A percentile compares a stretch with the other conserved stretches of the same genome.
These are phyloP conservation scores for Elsinoe australis DNA, from an alignment of 2,329 filamentous ascomycete genomes.

Conservation along the genomic window DNA sequence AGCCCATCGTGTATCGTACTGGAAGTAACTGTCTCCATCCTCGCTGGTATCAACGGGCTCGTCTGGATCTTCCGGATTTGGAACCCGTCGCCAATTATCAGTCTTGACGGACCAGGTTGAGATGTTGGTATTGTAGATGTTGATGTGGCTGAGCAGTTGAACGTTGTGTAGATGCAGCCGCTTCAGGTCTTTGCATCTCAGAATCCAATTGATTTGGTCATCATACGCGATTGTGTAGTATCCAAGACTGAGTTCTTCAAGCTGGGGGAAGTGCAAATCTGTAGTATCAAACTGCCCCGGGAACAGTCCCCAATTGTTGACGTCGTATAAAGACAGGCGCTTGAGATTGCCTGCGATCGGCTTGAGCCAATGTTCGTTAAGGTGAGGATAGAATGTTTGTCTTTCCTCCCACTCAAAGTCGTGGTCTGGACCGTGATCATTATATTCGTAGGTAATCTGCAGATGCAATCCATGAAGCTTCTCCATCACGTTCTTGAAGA, in stretches of 20 bases:
- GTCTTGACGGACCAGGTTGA: constrained; percentile 5
- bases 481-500: not conserved
- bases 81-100: not conserved
- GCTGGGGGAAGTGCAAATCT: constrained; percentile 1
- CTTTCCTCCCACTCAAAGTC: not conserved
- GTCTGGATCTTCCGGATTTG: not conserved
- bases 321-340: constrained; percentile 10
- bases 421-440: constrained; percentile 6
- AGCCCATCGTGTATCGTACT: not conserved
- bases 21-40: not conserved
- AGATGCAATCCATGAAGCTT: not conserved
- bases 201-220: constrained; percentile 9
- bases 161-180: constrained; percentile 4
- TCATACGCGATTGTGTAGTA: constrained; percentile 9
- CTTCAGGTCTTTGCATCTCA: not conserved
- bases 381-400: not conserved
- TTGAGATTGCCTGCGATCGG: not conserved
- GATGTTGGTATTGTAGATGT: not conserved
- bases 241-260: constrained; percentile 4
- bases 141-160: not conserved
- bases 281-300: constrained; percentile 1
- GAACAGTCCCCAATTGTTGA: constrained; percentile 9
- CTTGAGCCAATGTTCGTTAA: not conserved
- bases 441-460: constrained; percentile 7
- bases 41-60: not conserved